Percentiles rank a stretch among this genome's conserved stretches.
phyloP scores from a whole-genome alignment of 306 rosid genomes.

The Quercus wislizeni region DNA sequence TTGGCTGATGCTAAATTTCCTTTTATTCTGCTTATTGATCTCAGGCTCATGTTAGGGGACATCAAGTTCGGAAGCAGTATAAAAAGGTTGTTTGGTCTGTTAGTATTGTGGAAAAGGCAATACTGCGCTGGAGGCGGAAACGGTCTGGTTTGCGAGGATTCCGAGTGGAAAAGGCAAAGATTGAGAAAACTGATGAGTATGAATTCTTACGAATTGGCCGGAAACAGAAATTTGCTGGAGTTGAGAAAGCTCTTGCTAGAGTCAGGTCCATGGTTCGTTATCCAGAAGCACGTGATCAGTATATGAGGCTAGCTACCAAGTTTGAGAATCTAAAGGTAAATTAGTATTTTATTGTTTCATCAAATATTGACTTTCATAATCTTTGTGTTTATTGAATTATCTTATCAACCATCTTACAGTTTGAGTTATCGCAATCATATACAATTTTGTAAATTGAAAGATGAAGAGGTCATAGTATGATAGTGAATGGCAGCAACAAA shows the following conservation, averaged over 20 bases:
- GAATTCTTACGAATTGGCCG: constrained; percentile 64
- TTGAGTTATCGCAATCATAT: not conserved
- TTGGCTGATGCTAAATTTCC: not conserved
- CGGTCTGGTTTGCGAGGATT: constrained; percentile 69
- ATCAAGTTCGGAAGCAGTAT: constrained; percentile 69
- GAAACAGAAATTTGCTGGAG: constrained; percentile 58
- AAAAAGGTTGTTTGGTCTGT: constrained; percentile 71
- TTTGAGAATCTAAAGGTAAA: constrained; percentile 50
- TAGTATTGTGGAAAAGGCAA: constrained; percentile 63
- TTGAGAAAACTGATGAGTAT: constrained; percentile 52
- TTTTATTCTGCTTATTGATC: constrained; percentile 15
- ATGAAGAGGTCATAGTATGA: not conserved
- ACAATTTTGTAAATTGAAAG: not conserved
- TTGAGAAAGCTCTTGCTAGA: constrained; percentile 65
- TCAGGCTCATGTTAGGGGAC: constrained; percentile 78
- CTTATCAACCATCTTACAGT: not conserved
- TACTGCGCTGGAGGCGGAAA: constrained; percentile 78
- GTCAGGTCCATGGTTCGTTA: constrained; percentile 60
- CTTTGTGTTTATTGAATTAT: not conserved
- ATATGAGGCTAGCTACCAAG: constrained; percentile 53
- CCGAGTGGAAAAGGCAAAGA: constrained; percentile 30
- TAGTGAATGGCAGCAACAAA: not conserved
- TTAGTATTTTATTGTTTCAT: not conserved
- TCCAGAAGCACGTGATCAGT: constrained; percentile 68
- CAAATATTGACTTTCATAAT: not conserved